Evolutionary conservation across 805 yeast genomes (phyloP), one percentile per base, ranked within the genome.

Genomic region (Metschnikowia amazonensis): DNA sequence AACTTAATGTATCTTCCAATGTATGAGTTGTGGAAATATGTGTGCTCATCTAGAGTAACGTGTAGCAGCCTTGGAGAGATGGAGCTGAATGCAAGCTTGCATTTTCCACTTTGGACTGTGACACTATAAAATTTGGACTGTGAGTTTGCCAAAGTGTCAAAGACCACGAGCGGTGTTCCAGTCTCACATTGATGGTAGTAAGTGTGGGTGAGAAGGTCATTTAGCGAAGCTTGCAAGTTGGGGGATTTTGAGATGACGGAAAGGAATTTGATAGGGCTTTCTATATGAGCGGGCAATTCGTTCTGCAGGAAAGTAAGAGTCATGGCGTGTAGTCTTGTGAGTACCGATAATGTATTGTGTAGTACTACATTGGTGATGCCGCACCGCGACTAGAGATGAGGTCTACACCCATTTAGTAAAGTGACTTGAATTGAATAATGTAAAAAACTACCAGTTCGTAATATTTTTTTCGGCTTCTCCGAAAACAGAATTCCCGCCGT

Each of bases 381-480:
- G 30, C 29, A 24, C 30, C 21, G n/a, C 31, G 30, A 17, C 40
- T 20, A n/a, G n/a, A n/a, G n/a, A n/a, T n/a, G n/a, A n/a, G n/a
- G n/a, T n/a, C n/a, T n/a, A n/a, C 21, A 36, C 30, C 29, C 11
- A 27, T 10, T n/a, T n/a, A n/a, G n/a, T n/a, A n/a, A n/a, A n/a
- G n/a, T n/a, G n/a, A 5, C 29, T 27, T 27, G 28, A 10, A 8
- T 17, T 30, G 20, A 17, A 9, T 4, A n/a, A 13, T 33, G 13
- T 2, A 7, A 21, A 6, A 25, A 14, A 6, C 41, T 64, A 92
- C 99, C 99, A 92, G 51, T 83, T 86, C 25, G 98, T 89, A 41
- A 94, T 90, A 60, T 86, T 67, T 53, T 66, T 90, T 60, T 86
- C 95, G 13, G 96, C 95, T 65, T 92, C 99, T 1, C 98, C 97